Conservation (phyloP, 805 yeast genomes). For the Helenozyma rhizophorensis region DNA sequence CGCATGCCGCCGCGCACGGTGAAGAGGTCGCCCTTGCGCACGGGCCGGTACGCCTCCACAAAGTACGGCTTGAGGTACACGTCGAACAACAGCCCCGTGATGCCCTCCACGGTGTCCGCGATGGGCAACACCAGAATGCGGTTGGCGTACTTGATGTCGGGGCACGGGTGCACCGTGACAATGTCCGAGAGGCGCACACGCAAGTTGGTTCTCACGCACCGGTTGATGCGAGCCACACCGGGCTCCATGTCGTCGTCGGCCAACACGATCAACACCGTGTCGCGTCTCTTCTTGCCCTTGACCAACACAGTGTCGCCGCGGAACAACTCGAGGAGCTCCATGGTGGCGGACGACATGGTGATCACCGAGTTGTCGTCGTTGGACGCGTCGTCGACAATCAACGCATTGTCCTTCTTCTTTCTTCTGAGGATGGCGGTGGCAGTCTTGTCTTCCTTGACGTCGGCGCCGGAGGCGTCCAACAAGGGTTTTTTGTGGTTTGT, state of each 20-base stretch:
- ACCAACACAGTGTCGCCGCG: constrained; percentile 97
- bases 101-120: constrained; percentile 97
- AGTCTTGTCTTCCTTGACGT: constrained; percentile 57
- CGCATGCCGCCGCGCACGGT: constrained; percentile 99
- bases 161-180: constrained; percentile 88
- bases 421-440: constrained; percentile 97
- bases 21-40: constrained; percentile 94
- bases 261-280: constrained; percentile 91
- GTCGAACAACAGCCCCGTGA: constrained; percentile 94
- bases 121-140: constrained; percentile 94
- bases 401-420: constrained; percentile 95
- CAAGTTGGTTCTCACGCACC: constrained; percentile 93
- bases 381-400: constrained; percentile 94
- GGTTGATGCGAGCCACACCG: constrained; percentile 89
- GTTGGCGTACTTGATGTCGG: constrained; percentile 95
- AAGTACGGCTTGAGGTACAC: constrained; percentile 96
- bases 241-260: constrained; percentile 96
- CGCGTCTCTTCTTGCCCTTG: constrained; percentile 97
- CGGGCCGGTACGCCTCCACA: constrained; percentile 98
- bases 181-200: constrained; percentile 93
- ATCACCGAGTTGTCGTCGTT: constrained; percentile 96
- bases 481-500: constrained; percentile 33
- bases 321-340: constrained; percentile 92
- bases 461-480: constrained; percentile 61
- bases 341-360: constrained; percentile 89